Evolutionary conservation across 805 yeast species (phyloP), one percentile per base, ranked within the genome.

Genomic region (Lachancea waltii): DNA sequence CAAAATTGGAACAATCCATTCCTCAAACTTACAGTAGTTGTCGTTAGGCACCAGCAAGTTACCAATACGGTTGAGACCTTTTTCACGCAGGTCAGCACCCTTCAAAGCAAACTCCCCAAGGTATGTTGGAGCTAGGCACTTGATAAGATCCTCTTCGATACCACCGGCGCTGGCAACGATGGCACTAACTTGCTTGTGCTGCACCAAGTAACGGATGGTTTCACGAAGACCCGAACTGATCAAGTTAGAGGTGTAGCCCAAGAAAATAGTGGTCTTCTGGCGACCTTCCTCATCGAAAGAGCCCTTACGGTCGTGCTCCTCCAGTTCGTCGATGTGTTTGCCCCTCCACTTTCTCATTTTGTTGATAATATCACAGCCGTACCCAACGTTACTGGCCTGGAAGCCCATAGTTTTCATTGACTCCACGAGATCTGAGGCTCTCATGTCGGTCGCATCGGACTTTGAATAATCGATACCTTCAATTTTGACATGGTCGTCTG

Each of bases 111-210:
- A 92, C 35, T 87, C 97, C 37, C 98, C 97, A 71, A 94, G 69
- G 55, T 79, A 89, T 6, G 99, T 92, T 40, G 97, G 96, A 2
- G 97, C 98, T 40, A 92, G 70, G 59, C 95, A 87, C 64, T 92
- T 92, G 70, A 92, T 92, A 35, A 92, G 67, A 65, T 92, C 99
- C 67, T 92, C 99, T 62, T 92, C 99, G 45, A 92, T 79, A 49
- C 98, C 99, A 49, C 99, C 99, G 16, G 96, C 98, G 45, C 90
- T 75, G n/a, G 97, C 82, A 35, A 92, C 98, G 53, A 92, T 77
- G 13, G 95, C 97, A 52, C 87, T 82, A 31, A 92, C 95, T 75
- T 83, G 84, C 63, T 87, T 90, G 67, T 94, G 80, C 63, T 94
- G 95, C 22, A 87, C 97, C 51, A 92, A 71, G 59, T 70, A 90